Base-by-base conservation (phyloP, 2,329 filamentous ascomycete genomes). In the Acrocalymma vagum region DNA sequence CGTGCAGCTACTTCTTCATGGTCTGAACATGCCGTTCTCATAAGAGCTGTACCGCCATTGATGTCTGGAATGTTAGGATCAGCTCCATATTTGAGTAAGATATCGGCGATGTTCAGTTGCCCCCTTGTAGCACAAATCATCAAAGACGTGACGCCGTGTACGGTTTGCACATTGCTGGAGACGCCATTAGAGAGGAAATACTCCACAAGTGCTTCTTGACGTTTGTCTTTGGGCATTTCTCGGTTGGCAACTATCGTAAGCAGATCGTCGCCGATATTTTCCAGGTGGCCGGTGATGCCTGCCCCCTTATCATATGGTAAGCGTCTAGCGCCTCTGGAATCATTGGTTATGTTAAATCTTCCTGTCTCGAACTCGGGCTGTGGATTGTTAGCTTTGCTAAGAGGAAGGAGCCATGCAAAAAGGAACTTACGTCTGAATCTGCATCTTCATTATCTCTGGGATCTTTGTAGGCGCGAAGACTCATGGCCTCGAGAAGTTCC, bases 391-490 rank as follows among this genome's bases (percentile, higher is more conserved):
- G 34, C 25, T 23, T 13, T 14, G 15, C 13, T n/a, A 27, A 28
- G 2, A 29, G 22, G 7, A 14, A 15, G 9, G 13, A 21, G 10
- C 15, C 4, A 9, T 11, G 17, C 18, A 13, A 20, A 9, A 13
- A 17, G 14, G 7, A 29, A 23, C 34, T 3, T 37, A 37, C 34
- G 24, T 37, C 34, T 5, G 34, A 27, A 20, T 8, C 16, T 10
- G 23, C 34, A 23, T 37, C 34, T 22, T 29, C 29, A 27, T 18
- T n/a, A n/a, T n/a, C n/a, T n/a, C n/a, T n/a, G n/a, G n/a, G n/a
- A n/a, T n/a, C n/a, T n/a, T n/a, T n/a, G n/a, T n/a, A n/a, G n/a
- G n/a, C n/a, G n/a, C n/a, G n/a, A n/a, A n/a, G n/a, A n/a, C n/a
- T n/a, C n/a, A n/a, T n/a, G n/a, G n/a, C n/a, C n/a, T n/a, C n/a